phyloP scores from a whole-genome alignment of 2,329 filamentous ascomycete species.

The Madurella mycetomatis region DNA sequence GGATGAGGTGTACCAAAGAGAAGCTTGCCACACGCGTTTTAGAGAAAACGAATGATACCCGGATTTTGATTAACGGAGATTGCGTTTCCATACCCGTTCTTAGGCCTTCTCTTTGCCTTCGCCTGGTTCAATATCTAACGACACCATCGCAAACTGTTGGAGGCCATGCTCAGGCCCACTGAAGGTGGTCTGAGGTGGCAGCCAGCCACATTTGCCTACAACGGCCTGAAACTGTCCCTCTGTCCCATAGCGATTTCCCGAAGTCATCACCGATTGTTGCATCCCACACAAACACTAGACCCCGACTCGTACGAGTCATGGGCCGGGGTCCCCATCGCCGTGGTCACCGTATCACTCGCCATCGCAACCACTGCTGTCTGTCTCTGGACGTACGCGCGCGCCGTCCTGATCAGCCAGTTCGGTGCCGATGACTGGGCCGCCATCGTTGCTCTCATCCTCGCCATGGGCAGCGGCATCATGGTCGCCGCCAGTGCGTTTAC shows the following conservation, averaged over 20 bases:
- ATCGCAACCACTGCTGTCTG: conserved; percentile 18
- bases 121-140: too few relatives aligned
- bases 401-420: conserved; percentile 23
- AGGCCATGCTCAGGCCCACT: too few relatives aligned
- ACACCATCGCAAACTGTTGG: too few relatives aligned
- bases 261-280: too few relatives aligned
- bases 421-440: conserved; percentile 25
- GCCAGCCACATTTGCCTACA: too few relatives aligned
- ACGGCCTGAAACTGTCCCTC: too few relatives aligned
- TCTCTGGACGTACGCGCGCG: conserved; percentile 22
- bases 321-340: conserved; percentile 22
- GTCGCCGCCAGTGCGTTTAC: conserved; percentile 15
- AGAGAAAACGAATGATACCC: conserved; percentile 19
- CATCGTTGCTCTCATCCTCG: conserved; percentile 21
- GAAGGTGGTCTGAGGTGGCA: too few relatives aligned
- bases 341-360: conserved; percentile 18
- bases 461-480: conserved; percentile 21
- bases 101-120: too few relatives aligned
- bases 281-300: too few relatives aligned
- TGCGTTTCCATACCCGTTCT: too few relatives aligned
- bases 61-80: conserved; percentile 3
- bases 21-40: conserved; percentile 2
- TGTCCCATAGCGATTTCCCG: too few relatives aligned
- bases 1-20: background rate
- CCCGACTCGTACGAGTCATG: conserved; percentile 18